Evolutionary conservation across 441 rosid species (phyloP), one percentile per base, ranked within the genome.

Genomic region (Pelargonium citronellum): DNA sequence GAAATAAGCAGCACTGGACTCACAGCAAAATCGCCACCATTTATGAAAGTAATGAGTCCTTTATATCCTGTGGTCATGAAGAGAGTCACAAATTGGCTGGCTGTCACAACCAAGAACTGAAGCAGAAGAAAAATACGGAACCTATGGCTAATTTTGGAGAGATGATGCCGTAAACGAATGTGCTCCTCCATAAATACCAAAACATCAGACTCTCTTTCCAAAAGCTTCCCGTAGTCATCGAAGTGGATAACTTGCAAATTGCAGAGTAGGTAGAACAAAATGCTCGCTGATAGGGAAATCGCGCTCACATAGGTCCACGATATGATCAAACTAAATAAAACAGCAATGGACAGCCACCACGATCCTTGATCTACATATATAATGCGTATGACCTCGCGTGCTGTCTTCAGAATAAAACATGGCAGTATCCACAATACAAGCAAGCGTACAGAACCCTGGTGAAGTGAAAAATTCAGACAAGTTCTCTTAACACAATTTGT

Each of bases 121-220:
- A 87, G 79, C 73, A 94, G 81, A 66, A 94, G 93, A 80, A 88
- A 94, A 71, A 91, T 89, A 11, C 97, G 85, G 80, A 94, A 94
- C 80, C 96, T 87, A 77, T 94, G 97, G 83, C 99, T 94, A 73
- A 94, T 94, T 81, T 91, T 91, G 67, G 99, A 90, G 11, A 91
- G 90, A 71, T 90, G 81, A 78, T 85, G 74, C 0, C 95, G 85
- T 7, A 91, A 84, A 55, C 86, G 93, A 41, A 81, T 79, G 72
- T 91, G 99, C 74, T 91, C 95, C 44, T 89, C 86, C 64, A 94
- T 86, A 61, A 87, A 85, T 65, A 83, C 71, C 62, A 83, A 69
- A 78, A 91, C 87, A 67, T 89, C 92, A 4, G 85, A 82, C 41
- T 90, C 98, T 27, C 82, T 85, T 67, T 87, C 90, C 79, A 91